Evolutionary conservation across 2,329 filamentous ascomycete genomes (phyloP).

Genomic region (Bimuria novae-zelandiae): DNA sequence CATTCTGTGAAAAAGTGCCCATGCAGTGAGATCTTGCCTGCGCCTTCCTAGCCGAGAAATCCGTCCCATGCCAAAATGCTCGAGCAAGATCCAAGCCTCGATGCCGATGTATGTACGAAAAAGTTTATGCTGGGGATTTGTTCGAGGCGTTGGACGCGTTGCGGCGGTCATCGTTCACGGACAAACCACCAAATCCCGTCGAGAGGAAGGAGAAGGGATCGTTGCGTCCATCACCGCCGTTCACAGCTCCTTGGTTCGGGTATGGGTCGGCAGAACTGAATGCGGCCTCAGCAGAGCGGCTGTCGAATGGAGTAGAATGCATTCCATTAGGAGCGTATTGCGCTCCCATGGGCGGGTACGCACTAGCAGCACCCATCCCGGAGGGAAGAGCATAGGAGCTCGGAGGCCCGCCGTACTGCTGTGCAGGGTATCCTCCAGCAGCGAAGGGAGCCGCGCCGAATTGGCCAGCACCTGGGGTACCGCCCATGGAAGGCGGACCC

Average conservation of each 20-base stretch:
- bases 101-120: slow-evolving; percentile 40
- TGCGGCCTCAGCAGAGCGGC: slow-evolving; percentile 88
- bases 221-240: slow-evolving; percentile 67
- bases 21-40: slow-evolving; percentile 40
- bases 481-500: slow-evolving; percentile 85
- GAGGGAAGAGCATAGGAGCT: slow-evolving; percentile 90
- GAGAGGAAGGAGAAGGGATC: slow-evolving; percentile 83
- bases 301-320: slow-evolving; percentile 88
- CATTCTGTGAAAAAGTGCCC: slow-evolving; percentile 39
- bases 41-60: slow-evolving; percentile 43
- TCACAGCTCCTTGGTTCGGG: slow-evolving; percentile 71
- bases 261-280: slow-evolving; percentile 89
- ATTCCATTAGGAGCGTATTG: slow-evolving; percentile 78
- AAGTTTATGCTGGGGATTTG: slow-evolving; percentile 47
- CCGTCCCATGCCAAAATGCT: slow-evolving; percentile 40
- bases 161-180: slow-evolving; percentile 65
- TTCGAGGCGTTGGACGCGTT: slow-evolving; percentile 47
- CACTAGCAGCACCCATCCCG: slow-evolving; percentile 77
- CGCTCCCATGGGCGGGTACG: slow-evolving; percentile 76
- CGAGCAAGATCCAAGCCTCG: slow-evolving; percentile 39
- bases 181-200: slow-evolving; percentile 71
- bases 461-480: slow-evolving; percentile 70
- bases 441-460: slow-evolving; percentile 73
- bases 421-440: slow-evolving; percentile 63
- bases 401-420: slow-evolving; percentile 85